Percentiles rank a stretch among this genome's conserved stretches.
phyloP scores from a whole-genome alignment of 1,284 basidiomycete species.

The Ganoderma boninense region DNA sequence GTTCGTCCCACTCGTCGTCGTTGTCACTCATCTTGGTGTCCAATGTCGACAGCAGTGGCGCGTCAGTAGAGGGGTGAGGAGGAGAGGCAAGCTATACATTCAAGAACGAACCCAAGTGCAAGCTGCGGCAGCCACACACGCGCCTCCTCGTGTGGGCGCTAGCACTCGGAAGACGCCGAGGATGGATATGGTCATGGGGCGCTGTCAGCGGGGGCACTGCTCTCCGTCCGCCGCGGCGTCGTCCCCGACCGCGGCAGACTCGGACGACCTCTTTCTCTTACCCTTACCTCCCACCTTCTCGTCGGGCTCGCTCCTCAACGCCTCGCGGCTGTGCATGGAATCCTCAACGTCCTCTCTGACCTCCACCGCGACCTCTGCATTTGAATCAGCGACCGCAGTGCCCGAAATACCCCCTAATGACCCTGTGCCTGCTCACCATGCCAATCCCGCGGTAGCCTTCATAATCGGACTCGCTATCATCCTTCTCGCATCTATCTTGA shows the following conservation, averaged over 20 bases:
- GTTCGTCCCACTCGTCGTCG: conserved; percentile 51
- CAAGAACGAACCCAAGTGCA: background rate
- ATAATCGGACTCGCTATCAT: conserved; percentile 85
- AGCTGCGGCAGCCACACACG: background rate
- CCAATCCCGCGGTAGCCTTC: conserved; percentile 75
- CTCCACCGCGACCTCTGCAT: conserved; percentile 19
- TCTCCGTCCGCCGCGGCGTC: background rate
- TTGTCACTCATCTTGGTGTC: conserved; percentile 12
- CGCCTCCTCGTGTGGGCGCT: background rate
- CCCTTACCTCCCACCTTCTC: background rate
- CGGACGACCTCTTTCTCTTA: background rate
- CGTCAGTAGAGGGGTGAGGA: background rate
- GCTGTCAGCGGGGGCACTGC: conserved; percentile 4
- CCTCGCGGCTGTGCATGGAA: conserved; percentile 31
- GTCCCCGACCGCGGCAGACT: background rate
- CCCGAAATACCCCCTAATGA: conserved; percentile 29
- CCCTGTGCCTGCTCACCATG: conserved; percentile 48
- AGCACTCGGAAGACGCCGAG: background rate
- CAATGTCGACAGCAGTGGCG: background rate
- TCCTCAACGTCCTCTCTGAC: conserved; percentile 13
- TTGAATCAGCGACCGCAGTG: conserved; percentile 17
- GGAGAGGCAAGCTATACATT: conserved; percentile 1
- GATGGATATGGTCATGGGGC: background rate
- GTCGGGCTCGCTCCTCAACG: background rate
- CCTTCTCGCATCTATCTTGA: conserved; percentile 79